Conservation (phyloP, 768 basidiomycete genomes). For the Suillus discolor region DNA sequence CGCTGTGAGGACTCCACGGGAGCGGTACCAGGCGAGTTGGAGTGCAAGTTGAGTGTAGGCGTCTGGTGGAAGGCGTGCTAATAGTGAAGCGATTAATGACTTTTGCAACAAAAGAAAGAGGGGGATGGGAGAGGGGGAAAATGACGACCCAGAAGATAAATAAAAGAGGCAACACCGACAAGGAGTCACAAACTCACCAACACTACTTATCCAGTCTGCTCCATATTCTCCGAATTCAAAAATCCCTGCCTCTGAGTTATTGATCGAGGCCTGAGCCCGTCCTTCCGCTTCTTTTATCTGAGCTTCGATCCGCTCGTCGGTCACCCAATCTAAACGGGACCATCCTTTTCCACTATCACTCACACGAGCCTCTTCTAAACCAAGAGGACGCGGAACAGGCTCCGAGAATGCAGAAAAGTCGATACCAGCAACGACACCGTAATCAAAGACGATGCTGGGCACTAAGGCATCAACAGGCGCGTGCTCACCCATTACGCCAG, state of each 20-base stretch:
- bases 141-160: background rate
- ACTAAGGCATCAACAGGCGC: constrained; percentile 89
- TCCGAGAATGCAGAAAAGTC: constrained; percentile 46
- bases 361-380: constrained; percentile 8
- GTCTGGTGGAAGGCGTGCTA: constrained; percentile 68
- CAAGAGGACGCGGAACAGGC: constrained; percentile 9
- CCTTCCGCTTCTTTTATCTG: constrained; percentile 62
- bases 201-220: constrained; percentile 80
- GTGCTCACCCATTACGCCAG: constrained; percentile 89
- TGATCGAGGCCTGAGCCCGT: constrained; percentile 59
- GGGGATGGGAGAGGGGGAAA: background rate
- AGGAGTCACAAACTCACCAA: constrained; percentile 48
- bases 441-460: constrained; percentile 85
- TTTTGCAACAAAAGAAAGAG: background rate
- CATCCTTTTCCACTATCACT: constrained; percentile 35
- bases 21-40: constrained; percentile 88
- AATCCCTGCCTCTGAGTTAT: constrained; percentile 83
- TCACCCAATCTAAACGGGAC: constrained; percentile 74
- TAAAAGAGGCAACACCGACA: background rate
- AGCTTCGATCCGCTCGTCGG: constrained; percentile 56
- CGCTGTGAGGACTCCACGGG: constrained; percentile 76
- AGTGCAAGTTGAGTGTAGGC: constrained; percentile 90
- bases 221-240: constrained; percentile 86
- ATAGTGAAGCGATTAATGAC: background rate
- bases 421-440: constrained; percentile 71